Evolutionary conservation across 2,329 filamentous ascomycete genomes (phyloP).

Genomic region (Aspergillus ustus): DNA sequence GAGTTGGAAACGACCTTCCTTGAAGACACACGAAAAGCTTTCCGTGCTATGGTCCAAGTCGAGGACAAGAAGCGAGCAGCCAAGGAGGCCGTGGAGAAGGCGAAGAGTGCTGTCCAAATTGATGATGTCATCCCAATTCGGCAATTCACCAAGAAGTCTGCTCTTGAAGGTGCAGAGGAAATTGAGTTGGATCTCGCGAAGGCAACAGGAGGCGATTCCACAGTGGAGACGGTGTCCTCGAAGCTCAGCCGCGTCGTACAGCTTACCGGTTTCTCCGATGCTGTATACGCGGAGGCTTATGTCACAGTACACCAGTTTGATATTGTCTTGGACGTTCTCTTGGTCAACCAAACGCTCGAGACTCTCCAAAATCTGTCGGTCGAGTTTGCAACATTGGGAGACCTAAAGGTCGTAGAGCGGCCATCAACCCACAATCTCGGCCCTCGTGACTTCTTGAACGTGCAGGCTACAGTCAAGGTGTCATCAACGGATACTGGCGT

Average conservation of each 20-base stretch:
- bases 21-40: constrained; percentile 92
- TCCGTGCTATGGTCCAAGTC: constrained; percentile 94
- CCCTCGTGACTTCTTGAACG: constrained; percentile 95
- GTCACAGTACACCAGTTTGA: constrained; percentile 99
- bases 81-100: constrained; percentile 89
- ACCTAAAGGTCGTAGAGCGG: constrained; percentile 95
- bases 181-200: constrained; percentile 89
- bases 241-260: constrained; percentile 97
- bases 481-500: constrained; percentile 97
- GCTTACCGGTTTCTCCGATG: constrained; percentile 95
- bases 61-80: constrained; percentile 98
- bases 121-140: constrained; percentile 93
- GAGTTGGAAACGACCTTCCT: constrained; percentile 91
- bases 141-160: constrained; percentile 90
- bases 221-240: constrained; percentile 82
- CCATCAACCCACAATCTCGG: constrained; percentile 95
- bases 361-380: constrained; percentile 96
- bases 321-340: constrained; percentile 91
- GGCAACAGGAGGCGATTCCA: constrained; percentile 87
- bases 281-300: constrained; percentile 98
- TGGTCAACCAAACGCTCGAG: constrained; percentile 96
- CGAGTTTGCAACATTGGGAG: constrained; percentile 96
- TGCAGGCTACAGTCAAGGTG: constrained; percentile 98
- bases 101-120: constrained; percentile 91
- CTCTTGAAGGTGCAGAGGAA: constrained; percentile 78